Evolutionary conservation across 2,329 filamentous ascomycete species (phyloP).

Genomic region (Alternaria burnsii): DNA sequence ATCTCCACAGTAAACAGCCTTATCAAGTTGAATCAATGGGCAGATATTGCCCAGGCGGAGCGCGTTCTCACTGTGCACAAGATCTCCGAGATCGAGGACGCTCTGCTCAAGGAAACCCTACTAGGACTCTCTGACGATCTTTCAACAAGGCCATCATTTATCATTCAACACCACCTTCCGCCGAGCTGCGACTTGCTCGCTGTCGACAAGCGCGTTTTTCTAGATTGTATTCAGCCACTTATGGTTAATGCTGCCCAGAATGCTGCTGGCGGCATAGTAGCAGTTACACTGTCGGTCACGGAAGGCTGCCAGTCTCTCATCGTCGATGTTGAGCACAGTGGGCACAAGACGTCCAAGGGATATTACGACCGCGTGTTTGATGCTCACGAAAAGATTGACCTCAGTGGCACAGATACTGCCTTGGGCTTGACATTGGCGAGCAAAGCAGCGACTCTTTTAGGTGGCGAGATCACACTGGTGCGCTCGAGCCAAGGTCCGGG

Average conservation of each 20-base stretch:
- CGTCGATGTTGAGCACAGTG: slow-evolving; percentile 57
- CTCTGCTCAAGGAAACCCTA: slow-evolving; percentile 42
- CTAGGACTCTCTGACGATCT: slow-evolving; percentile 42
- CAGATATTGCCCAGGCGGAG: slow-evolving; percentile 39
- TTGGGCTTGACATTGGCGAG: slow-evolving; percentile 56
- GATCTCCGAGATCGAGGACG: slow-evolving; percentile 44
- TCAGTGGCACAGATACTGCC: slow-evolving; percentile 52
- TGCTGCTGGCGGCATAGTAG: slow-evolving; percentile 49
- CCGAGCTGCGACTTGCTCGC: slow-evolving; percentile 42
- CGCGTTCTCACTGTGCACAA: slow-evolving; percentile 37
- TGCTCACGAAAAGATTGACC: slow-evolving; percentile 55
- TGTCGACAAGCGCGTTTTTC: slow-evolving; percentile 52
- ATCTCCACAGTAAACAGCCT: slow-evolving; percentile 58
- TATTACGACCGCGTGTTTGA: slow-evolving; percentile 55
- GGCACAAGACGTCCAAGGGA: slow-evolving; percentile 49
- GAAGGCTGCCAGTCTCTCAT: slow-evolving; percentile 42
- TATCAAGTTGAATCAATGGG: slow-evolving; percentile 55
- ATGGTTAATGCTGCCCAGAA: slow-evolving; percentile 56
- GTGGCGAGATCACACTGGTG: slow-evolving; percentile 51
- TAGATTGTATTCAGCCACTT: slow-evolving; percentile 55
- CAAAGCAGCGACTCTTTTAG: slow-evolving; percentile 53
- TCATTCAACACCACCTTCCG: slow-evolving; percentile 46
- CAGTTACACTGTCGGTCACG: slow-evolving; percentile 44
- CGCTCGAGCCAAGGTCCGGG: slow-evolving; percentile 48
- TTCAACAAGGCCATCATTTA: slow-evolving; percentile 37